Conservation (phyloP, 2,329 filamentous ascomycete genomes). For the Clonostachys byssicola region DNA sequence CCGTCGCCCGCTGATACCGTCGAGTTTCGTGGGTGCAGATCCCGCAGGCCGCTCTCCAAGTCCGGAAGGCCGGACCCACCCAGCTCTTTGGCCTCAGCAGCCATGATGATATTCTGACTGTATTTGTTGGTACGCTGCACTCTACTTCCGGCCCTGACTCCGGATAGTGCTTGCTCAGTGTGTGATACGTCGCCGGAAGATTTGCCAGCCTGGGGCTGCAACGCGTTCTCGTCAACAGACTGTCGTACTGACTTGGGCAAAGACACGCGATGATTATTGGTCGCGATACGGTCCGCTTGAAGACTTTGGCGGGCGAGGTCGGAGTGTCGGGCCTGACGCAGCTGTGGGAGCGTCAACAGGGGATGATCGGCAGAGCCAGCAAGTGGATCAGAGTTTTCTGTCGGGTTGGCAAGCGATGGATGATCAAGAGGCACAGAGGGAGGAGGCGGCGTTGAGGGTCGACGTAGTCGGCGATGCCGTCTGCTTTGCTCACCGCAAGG, state of each 20-base stretch:
- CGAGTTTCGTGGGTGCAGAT: slow-evolving; percentile 37
- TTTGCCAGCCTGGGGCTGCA: no score
- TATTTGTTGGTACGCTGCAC: no score
- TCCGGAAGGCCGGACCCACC: slow-evolving; percentile 30
- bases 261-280: slow-evolving; percentile 43
- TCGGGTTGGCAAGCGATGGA: slow-evolving; percentile 31
- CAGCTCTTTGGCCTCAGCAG: no score
- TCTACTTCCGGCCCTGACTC: no score
- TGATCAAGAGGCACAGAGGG: slow-evolving; percentile 45
- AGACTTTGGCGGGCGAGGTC: slow-evolving; percentile 38
- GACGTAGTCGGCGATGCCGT: slow-evolving; percentile 22
- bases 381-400: slow-evolving; percentile 26
- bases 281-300: slow-evolving; percentile 41
- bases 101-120: no score
- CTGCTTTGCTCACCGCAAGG: slow-evolving; percentile 9
- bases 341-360: slow-evolving; percentile 45
- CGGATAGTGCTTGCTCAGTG: no score
- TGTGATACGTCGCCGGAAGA: no score
- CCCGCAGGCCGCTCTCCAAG: slow-evolving; percentile 49
- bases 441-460: slow-evolving; percentile 48
- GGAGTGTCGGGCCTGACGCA: slow-evolving; percentile 38
- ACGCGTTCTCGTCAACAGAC: slow-evolving; percentile 45
- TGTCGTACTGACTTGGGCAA: slow-evolving; percentile 48
- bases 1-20: slow-evolving; percentile 43
- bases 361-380: slow-evolving; percentile 42